Evolutionary conservation across 1,139 yeast species (phyloP).

Genomic region (Scheffersomyces insectosa): DNA sequence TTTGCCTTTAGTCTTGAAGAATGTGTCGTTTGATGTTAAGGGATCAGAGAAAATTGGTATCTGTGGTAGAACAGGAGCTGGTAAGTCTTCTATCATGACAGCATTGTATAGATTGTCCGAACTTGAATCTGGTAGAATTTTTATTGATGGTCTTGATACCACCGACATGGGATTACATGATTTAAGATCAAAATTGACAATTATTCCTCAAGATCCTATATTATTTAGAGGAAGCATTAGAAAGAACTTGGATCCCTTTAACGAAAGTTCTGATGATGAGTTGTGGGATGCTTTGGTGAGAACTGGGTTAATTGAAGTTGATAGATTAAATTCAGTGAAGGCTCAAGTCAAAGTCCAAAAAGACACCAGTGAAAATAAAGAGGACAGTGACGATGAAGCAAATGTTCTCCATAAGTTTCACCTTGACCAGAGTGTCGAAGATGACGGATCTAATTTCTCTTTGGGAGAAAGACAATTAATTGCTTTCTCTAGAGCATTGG

Average conservation of each 20-base stretch:
- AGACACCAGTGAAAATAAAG: background rate
- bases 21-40: constrained; percentile 44
- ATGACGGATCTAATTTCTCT: constrained; percentile 42
- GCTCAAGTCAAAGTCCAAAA: constrained; percentile 4
- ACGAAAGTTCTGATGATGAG: constrained; percentile 28
- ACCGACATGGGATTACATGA: constrained; percentile 25
- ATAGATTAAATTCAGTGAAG: constrained; percentile 9
- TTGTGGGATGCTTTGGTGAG: constrained; percentile 39
- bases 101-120: constrained; percentile 63
- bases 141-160: constrained; percentile 61
- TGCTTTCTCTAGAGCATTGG: constrained; percentile 44
- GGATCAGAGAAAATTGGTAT: constrained; percentile 67
- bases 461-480: constrained; percentile 44
- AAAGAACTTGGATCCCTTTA: constrained; percentile 17
- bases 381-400: constrained; percentile 2
- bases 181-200: constrained; percentile 17
- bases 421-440: constrained; percentile 39
- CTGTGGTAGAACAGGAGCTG: constrained; percentile 79
- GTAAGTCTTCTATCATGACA: constrained; percentile 66
- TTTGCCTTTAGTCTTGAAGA: constrained; percentile 67
- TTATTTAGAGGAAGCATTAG: constrained; percentile 19
- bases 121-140: constrained; percentile 47
- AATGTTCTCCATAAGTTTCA: constrained; percentile 25
- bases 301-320: constrained; percentile 28
- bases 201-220: constrained; percentile 24